These are phyloP conservation scores for Podila clonocystis DNA, from an alignment of 192 early-diverging fungal species.

Conservation along the genomic window DNA sequence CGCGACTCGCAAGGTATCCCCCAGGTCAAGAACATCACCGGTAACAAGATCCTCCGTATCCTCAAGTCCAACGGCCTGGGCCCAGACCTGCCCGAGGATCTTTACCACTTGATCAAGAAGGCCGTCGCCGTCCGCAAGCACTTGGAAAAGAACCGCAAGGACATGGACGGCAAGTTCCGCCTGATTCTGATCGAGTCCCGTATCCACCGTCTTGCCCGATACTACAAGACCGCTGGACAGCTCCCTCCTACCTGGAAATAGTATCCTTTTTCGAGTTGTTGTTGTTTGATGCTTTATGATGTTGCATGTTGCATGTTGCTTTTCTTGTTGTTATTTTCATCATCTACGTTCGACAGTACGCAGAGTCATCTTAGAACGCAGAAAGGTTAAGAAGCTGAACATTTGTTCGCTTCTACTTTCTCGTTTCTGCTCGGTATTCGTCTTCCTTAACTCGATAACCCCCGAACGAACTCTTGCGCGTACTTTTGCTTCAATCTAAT, in stretches of 20 bases:
- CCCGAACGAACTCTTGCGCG: constrained; percentile 27
- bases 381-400: background rate
- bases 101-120: constrained; percentile 99
- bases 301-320: constrained; percentile 5
- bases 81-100: constrained; percentile 98
- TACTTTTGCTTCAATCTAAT: constrained; percentile 33
- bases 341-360: background rate
- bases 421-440: constrained; percentile 29
- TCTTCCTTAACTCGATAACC: constrained; percentile 7
- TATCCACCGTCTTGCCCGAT: constrained; percentile 97
- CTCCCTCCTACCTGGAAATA: constrained; percentile 99
- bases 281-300: constrained; percentile 11
- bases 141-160: constrained; percentile 99
- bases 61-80: constrained; percentile 96
- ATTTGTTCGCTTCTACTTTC: constrained; percentile 11
- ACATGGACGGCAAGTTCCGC: constrained; percentile 98
- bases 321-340: constrained; percentile 1
- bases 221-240: constrained; percentile 98
- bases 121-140: constrained; percentile 99
- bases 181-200: constrained; percentile 98
- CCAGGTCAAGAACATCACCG: constrained; percentile 96
- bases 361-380: background rate
- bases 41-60: constrained; percentile 99
- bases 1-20: constrained; percentile 98
- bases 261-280: constrained; percentile 69